Evolutionary conservation across 2,329 filamentous ascomycete genomes (phyloP).

Genomic region (Xylaria sp.): DNA sequence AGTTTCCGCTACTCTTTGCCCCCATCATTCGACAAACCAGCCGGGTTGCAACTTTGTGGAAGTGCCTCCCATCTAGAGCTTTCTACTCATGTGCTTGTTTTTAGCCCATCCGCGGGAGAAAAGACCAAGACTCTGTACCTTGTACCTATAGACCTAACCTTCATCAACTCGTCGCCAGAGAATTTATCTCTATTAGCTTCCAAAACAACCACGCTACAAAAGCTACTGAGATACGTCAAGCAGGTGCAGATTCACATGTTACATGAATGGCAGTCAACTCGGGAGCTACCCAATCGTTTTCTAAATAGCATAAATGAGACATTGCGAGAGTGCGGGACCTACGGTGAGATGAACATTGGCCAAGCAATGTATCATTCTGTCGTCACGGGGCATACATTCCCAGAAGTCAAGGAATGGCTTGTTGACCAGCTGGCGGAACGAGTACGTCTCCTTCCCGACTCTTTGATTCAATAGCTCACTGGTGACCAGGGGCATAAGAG

Average conservation of each 20-base stretch:
- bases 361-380: conserved; percentile 85
- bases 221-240: conserved; percentile 83
- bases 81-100: conserved; percentile 80
- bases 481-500: conserved; percentile 80
- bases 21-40: conserved; percentile 41
- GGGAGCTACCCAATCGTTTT: conserved; percentile 82
- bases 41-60: conserved; percentile 55
- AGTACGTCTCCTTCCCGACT: conserved; percentile 58
- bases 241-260: conserved; percentile 83
- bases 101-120: conserved; percentile 57
- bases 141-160: conserved; percentile 84
- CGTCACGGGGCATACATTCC: conserved; percentile 82
- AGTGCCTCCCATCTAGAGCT: conserved; percentile 79
- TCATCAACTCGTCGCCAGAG: conserved; percentile 80
- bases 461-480: conserved; percentile 10
- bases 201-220: conserved; percentile 88
- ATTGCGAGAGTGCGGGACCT: conserved; percentile 68
- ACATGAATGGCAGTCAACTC: conserved; percentile 83
- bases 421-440: conserved; percentile 83
- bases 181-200: conserved; percentile 86
- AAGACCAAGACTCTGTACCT: conserved; percentile 62
- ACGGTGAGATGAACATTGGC: conserved; percentile 70
- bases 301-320: conserved; percentile 81
- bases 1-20: conserved; percentile 64
- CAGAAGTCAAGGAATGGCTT: conserved; percentile 85